Conservation (phyloP, 805 yeast species). For the Myxozyma geophila region DNA sequence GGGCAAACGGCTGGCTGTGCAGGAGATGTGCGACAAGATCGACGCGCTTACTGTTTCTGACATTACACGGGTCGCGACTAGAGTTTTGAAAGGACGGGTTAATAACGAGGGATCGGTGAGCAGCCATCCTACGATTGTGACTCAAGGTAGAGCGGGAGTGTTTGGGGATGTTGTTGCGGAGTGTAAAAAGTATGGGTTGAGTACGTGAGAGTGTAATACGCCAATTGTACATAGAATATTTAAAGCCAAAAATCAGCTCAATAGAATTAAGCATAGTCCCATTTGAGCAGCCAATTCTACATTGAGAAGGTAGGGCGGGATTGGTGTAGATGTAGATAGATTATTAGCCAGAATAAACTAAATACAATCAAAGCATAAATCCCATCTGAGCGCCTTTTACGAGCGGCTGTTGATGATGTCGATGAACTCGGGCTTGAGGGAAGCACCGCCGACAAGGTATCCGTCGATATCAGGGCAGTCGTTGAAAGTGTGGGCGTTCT, state of each 20-base stretch:
- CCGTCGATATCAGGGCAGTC: conserved; percentile 95
- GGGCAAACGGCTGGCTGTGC: conserved; percentile 70
- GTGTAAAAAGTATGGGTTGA: conserved; percentile 73
- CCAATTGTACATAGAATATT: not conserved
- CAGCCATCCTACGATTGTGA: conserved; percentile 79
- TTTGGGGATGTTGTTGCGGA: conserved; percentile 82
- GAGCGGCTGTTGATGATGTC: conserved; percentile 71
- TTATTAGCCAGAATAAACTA: too few species aligned
- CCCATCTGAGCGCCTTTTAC: not conserved
- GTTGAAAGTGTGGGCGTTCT: conserved; percentile 87
- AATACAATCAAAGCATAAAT: too few species aligned
- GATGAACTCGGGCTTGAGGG: conserved; percentile 95
- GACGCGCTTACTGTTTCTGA: conserved; percentile 70
- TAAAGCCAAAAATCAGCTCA: not conserved
- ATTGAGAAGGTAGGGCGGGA: too few species aligned
- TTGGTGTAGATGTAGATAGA: too few species aligned
- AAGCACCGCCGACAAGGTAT: conserved; percentile 99
- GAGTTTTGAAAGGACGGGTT: conserved; percentile 71
- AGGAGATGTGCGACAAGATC: conserved; percentile 80
- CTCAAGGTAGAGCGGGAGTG: conserved; percentile 83
- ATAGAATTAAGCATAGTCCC: not conserved
- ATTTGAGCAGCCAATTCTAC: too few species aligned
- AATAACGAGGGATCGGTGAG: conserved; percentile 53
- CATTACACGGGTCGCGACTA: conserved; percentile 71
- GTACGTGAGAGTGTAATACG: conserved; percentile 42